A percentile compares a stretch with the other conserved stretches of the same genome.
These are phyloP conservation scores for Punctularia strigosozonata DNA, from an alignment of 768 basidiomycete species.

Conservation along the genomic window DNA sequence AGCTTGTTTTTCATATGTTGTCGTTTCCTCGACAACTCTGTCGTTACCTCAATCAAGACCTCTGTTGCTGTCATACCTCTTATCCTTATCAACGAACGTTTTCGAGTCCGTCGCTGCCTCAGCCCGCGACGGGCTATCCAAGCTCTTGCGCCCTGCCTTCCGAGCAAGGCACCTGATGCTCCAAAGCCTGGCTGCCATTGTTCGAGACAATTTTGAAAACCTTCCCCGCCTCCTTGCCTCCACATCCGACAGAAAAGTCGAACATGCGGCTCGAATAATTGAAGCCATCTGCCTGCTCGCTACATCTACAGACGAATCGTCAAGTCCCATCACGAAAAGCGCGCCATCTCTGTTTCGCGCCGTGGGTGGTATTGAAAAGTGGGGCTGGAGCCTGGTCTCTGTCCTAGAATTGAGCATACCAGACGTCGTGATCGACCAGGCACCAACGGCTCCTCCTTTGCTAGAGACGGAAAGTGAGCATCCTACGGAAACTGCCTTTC, in stretches of 20 bases:
- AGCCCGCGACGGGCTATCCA: slow-evolving; percentile 34
- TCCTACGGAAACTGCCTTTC: slow-evolving; percentile 17
- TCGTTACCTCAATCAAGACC: slow-evolving; percentile 60
- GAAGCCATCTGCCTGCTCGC: slow-evolving; percentile 57
- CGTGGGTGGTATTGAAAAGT: slow-evolving; percentile 75
- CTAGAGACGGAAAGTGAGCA: slow-evolving; percentile 37
- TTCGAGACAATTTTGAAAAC: slow-evolving; percentile 50
- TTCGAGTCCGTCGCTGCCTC: slow-evolving; percentile 38
- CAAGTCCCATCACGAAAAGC: slow-evolving; percentile 7
- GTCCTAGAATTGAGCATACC: slow-evolving; percentile 66
- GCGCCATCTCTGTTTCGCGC: slow-evolving; percentile 53
- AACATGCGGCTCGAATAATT: slow-evolving; percentile 55
- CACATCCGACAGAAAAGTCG: slow-evolving; percentile 64
- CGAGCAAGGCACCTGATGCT: slow-evolving; percentile 32
- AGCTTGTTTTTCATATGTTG: slow-evolving; percentile 35
- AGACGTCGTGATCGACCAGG: slow-evolving; percentile 31
- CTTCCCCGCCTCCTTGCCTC: slow-evolving; percentile 64
- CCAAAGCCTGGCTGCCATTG: slow-evolving; percentile 49
- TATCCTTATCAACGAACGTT: slow-evolving; percentile 56
- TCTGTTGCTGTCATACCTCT: slow-evolving; percentile 58
- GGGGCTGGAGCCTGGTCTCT: slow-evolving; percentile 80
- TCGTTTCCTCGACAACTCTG: slow-evolving; percentile 43
- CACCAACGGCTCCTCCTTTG: slow-evolving; percentile 40
- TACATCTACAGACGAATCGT: slow-evolving; percentile 1
- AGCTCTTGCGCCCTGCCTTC: slow-evolving; percentile 31